Conservation (phyloP, 768 basidiomycete genomes). For the Trametopsis cervina region DNA sequence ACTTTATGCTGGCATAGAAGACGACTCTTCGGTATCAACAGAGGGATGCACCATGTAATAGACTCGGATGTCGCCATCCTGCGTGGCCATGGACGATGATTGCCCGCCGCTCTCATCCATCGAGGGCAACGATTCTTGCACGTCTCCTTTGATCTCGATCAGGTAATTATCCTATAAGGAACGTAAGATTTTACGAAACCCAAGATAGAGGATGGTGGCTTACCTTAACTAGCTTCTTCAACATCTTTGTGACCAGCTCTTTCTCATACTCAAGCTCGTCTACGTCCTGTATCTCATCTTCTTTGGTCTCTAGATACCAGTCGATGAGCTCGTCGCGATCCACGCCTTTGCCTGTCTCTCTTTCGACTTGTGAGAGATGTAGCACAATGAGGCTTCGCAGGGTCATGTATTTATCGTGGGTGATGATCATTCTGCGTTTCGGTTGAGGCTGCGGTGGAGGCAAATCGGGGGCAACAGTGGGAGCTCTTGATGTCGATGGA, state of each 20-base stretch:
- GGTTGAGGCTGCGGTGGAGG: slow-evolving; percentile 28
- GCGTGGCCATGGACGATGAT: slow-evolving; percentile 33
- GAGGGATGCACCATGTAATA: slow-evolving; percentile 90
- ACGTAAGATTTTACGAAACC: neutral
- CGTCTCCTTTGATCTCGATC: slow-evolving; percentile 77
- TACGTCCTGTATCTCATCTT: slow-evolving; percentile 73
- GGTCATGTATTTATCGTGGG: slow-evolving; percentile 91
- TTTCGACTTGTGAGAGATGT: slow-evolving; percentile 73
- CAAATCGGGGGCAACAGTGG: slow-evolving; percentile 13
- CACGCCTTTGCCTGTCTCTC: slow-evolving; percentile 65
- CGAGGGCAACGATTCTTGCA: slow-evolving; percentile 69
- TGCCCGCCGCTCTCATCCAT: slow-evolving; percentile 53
- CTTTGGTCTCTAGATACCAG: slow-evolving; percentile 92
- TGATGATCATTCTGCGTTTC: slow-evolving; percentile 82
- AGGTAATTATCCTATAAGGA: slow-evolving; percentile 70
- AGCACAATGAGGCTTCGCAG: slow-evolving; percentile 86
- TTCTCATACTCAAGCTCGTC: slow-evolving; percentile 89
- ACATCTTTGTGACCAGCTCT: slow-evolving; percentile 83
- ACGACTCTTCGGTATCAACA: slow-evolving; percentile 61
- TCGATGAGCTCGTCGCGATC: slow-evolving; percentile 91
- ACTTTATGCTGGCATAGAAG: slow-evolving; percentile 22
- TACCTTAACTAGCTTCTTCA: slow-evolving; percentile 89
- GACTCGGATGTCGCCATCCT: slow-evolving; percentile 55
- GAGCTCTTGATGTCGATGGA: slow-evolving; percentile 17
- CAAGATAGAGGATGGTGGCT: slow-evolving; percentile 12